phyloP scores from a whole-genome alignment of 768 basidiomycete genomes.

The Pleurotus citrinopileatus region DNA sequence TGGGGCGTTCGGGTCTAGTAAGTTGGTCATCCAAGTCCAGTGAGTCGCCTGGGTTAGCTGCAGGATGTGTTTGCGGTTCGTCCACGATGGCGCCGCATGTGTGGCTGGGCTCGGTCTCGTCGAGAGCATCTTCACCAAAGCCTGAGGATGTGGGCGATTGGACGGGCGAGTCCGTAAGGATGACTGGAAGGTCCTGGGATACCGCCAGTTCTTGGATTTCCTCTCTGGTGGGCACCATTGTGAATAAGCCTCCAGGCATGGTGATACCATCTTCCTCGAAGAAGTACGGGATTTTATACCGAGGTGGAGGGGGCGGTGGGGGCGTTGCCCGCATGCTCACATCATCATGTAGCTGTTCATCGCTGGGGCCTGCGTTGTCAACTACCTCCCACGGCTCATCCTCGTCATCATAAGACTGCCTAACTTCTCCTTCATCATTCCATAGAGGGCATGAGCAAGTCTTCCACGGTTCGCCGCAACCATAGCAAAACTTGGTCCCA shows the following conservation, averaged over 20 bases:
- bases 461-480: constrained; percentile 6
- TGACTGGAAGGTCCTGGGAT: background rate
- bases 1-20: no score
- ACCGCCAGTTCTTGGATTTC: background rate
- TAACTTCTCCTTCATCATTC: background rate
- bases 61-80: background rate
- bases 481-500: constrained; percentile 7
- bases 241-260: constrained; percentile 6
- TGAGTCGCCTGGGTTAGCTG: background rate
- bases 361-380: background rate
- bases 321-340: background rate
- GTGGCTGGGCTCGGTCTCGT: background rate
- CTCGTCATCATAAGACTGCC: constrained; percentile 1
- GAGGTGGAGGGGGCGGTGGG: background rate
- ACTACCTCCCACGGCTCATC: constrained; percentile 5
- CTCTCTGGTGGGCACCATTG: constrained; percentile 5
- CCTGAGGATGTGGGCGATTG: background rate
- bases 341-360: background rate
- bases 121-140: background rate
- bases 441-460: constrained; percentile 6
- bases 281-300: background rate
- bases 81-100: background rate
- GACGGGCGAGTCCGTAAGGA: background rate
- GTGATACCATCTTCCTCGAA: constrained; percentile 8
- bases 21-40: no score